Conservation (phyloP, 1,284 basidiomycete species). For the Cryptococcus sp. region DNA sequence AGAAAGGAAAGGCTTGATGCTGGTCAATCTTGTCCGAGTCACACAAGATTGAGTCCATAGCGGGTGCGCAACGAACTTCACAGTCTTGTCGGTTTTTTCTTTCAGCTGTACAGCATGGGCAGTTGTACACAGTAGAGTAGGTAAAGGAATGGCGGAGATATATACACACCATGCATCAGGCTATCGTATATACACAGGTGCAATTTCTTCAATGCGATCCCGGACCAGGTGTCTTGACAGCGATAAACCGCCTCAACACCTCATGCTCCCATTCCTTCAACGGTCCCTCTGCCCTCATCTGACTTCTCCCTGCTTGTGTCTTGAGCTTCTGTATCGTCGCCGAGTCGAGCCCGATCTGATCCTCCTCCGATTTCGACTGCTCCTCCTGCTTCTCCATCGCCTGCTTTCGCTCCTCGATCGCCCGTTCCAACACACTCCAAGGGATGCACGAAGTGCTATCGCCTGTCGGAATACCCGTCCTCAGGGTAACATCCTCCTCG, state of each 20-base stretch:
- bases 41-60: no score
- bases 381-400: conserved; percentile 49
- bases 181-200: no score
- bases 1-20: no score
- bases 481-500: background rate
- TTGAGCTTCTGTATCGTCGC: no score
- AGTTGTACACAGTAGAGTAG: no score
- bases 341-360: no score
- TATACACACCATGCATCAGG: no score
- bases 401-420: conserved; percentile 47
- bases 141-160: no score
- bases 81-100: no score
- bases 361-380: conserved; percentile 30
- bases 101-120: no score
- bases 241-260: conserved; percentile 4
- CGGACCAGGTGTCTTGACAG: background rate
- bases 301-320: conserved; percentile 16
- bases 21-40: no score
- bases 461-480: conserved; percentile 1
- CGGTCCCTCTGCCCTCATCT: conserved; percentile 1
- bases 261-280: conserved; percentile 5
- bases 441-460: conserved; percentile 56
- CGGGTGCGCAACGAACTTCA: no score
- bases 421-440: conserved; percentile 71
- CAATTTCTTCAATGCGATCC: background rate